Evolutionary conservation across 352 stramenopile species (phyloP).

Genomic region (Aphanomyces euteiches): DNA sequence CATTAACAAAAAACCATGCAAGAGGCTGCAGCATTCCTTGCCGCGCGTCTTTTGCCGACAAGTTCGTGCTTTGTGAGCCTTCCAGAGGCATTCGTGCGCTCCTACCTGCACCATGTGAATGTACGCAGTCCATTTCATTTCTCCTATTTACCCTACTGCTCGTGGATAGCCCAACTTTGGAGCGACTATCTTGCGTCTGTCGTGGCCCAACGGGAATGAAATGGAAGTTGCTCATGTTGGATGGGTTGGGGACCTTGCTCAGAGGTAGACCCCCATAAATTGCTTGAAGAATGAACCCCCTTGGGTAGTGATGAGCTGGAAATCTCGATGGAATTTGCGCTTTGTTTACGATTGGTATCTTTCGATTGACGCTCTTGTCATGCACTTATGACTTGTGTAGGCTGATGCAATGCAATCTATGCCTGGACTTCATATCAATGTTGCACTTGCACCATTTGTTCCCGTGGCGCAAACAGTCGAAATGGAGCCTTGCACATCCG

Average conservation of each 20-base stretch:
- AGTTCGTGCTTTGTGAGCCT: slow-evolving; percentile 73
- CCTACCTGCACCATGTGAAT: slow-evolving; percentile 41
- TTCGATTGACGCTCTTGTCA: background rate
- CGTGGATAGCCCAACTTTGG: slow-evolving; percentile 39
- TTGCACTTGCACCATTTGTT: slow-evolving; percentile 69
- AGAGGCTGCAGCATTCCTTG: slow-evolving; percentile 50
- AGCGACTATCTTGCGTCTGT: slow-evolving; percentile 46
- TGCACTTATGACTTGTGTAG: slow-evolving; percentile 19
- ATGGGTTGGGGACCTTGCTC: slow-evolving; percentile 20
- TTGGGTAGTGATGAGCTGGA: slow-evolving; percentile 69
- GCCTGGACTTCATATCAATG: slow-evolving; percentile 58
- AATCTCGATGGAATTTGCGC: slow-evolving; percentile 76
- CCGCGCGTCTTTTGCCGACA: slow-evolving; percentile 54
- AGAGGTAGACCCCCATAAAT: slow-evolving; percentile 13
- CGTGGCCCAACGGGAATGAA: background rate
- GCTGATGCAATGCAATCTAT: slow-evolving; percentile 56
- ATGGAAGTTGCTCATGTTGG: slow-evolving; percentile 11
- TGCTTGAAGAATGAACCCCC: slow-evolving; percentile 1
- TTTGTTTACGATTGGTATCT: slow-evolving; percentile 71
- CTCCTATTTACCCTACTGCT: background rate
- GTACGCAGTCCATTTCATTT: background rate
- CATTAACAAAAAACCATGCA: slow-evolving; percentile 17
- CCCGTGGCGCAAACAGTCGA: slow-evolving; percentile 68
- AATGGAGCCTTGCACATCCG: slow-evolving; percentile 76
- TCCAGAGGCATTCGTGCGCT: slow-evolving; percentile 57